Conservation (phyloP, 176 grass and related monocot species). For the Musa beccarii region DNA sequence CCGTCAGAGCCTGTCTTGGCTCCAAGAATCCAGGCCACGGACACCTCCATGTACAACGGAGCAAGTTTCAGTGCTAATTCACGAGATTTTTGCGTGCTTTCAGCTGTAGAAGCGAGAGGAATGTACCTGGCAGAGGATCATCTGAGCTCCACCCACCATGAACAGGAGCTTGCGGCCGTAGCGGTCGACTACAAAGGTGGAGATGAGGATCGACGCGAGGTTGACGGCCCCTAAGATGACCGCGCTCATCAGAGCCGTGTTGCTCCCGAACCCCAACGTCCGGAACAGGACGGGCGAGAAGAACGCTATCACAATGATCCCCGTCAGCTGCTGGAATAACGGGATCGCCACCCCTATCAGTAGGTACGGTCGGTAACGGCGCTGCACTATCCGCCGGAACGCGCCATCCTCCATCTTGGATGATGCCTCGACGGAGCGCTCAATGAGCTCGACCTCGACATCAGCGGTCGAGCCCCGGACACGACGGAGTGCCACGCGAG, state of each 20-base stretch:
- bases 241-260: conserved; percentile 54
- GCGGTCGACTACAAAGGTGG: conserved; percentile 55
- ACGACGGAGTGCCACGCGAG: conserved; percentile 38
- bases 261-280: conserved; percentile 65
- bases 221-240: conserved; percentile 61
- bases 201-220: conserved; percentile 40
- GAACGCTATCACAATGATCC: conserved; percentile 64
- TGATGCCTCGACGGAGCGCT: conserved; percentile 23
- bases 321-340: conserved; percentile 75
- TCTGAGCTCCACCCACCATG: conserved; percentile 57
- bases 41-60: conserved; percentile 24
- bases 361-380: conserved; percentile 68
- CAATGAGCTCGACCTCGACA: conserved; percentile 60
- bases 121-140: conserved; percentile 51
- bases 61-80: too few relatives aligned
- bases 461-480: conserved; percentile 46
- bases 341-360: conserved; percentile 66
- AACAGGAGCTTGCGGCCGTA: conserved; percentile 65
- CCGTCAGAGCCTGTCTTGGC: conserved; percentile 32
- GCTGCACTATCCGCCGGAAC: conserved; percentile 37
- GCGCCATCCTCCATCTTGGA: conserved; percentile 40
- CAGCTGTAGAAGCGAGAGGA: too few relatives aligned
- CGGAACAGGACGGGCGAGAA: conserved; percentile 75
- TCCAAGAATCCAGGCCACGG: conserved; percentile 61
- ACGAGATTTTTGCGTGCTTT: too few relatives aligned